Base-by-base conservation (phyloP, 441 rosid species). In the Viola pubescens region DNA sequence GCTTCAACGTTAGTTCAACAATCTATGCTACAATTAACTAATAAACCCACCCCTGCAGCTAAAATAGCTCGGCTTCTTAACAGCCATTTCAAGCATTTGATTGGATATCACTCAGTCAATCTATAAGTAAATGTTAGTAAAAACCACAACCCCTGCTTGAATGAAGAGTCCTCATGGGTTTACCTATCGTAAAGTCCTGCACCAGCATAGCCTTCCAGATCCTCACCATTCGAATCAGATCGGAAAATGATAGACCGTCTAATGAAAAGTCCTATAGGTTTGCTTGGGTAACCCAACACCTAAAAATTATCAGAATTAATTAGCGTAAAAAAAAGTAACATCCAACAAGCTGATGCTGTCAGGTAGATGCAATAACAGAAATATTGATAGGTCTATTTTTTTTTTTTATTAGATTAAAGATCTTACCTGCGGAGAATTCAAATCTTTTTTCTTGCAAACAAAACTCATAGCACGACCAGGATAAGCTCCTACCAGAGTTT, bases 121-220 rank as follows among this genome's bases (percentile, higher is more conserved):
- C 11, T 10, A 48, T 48, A 6, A 48, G 6, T n/a, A 48, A 2
- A 48, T 6, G 16, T 5, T 48, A 13, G 10, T 5, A 48, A 13
- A 7, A 48, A 2, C n/a, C n/a, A n/a, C 16, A 48, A 48, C 16
- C 16, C 52, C 16, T 48, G n/a, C 54, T 34, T 37, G 7, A 10
- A 38, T 45, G 59, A 9, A 9, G 43, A 37, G 9, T 54, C 26
- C 44, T 7, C 8, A 40, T 52, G 37, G 60, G 13, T 62, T 81
- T 84, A 94, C 98, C 98, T 94, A 68, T 94, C 98, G 51, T 94
- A 94, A 67, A 94, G 97, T 49, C 98, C 98, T 52, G 98, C 98
- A 70, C 98, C 98, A 45, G 98, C 98, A 77, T 94, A 94, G 48
- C 98, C 98, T 79, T 89, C 97, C 1, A 94, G 83, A 75, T 94